phyloP scores from a whole-genome alignment of 768 basidiomycete genomes.

The Trametes elegans region DNA sequence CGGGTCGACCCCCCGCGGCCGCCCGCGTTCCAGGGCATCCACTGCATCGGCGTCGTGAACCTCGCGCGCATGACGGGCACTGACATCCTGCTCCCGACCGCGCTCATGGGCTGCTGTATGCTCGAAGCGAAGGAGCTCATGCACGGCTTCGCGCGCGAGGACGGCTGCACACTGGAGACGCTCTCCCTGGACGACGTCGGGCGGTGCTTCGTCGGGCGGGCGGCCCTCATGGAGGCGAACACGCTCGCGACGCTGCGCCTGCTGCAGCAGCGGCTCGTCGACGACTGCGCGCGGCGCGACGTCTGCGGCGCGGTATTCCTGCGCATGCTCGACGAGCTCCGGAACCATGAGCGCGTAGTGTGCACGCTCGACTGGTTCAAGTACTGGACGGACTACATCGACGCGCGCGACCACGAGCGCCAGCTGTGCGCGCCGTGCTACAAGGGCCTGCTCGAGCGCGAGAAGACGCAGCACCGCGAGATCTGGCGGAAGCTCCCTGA shows the following conservation, averaged over 20 bases:
- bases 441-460: background rate
- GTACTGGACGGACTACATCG: background rate
- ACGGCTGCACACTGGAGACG: conserved; percentile 6
- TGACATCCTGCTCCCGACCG: background rate
- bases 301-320: background rate
- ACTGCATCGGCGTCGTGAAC: conserved; percentile 5
- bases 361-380: background rate
- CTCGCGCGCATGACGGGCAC: conserved; percentile 3
- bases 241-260: background rate
- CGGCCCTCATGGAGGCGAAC: background rate
- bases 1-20: background rate
- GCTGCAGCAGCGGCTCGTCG: background rate
- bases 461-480: background rate
- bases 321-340: background rate
- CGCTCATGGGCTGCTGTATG: conserved; percentile 5
- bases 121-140: conserved; percentile 3
- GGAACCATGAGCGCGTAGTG: background rate
- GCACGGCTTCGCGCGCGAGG: background rate
- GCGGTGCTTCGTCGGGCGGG: background rate
- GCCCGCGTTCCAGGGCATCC: background rate
- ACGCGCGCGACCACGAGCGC: background rate
- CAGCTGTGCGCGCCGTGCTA: conserved; percentile 6
- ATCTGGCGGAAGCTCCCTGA: background rate
- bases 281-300: background rate
- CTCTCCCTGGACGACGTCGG: conserved; percentile 3